Evolutionary conservation across 257 asterid genomes (phyloP).

Genomic region (Petunia secreta): DNA sequence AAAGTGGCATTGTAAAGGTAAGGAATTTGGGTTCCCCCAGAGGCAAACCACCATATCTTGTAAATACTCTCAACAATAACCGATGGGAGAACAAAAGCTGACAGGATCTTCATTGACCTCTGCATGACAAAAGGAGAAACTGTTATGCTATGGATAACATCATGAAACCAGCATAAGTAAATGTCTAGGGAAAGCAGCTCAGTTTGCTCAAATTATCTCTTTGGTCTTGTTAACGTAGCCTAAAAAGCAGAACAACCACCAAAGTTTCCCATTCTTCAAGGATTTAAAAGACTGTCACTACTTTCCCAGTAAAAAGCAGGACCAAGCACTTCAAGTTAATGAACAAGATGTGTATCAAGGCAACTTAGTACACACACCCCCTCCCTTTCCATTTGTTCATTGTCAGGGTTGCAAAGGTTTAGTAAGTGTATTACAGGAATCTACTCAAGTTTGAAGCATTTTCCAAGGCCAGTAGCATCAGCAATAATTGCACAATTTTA

Average conservation of each 20-base stretch:
- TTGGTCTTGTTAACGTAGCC: background rate
- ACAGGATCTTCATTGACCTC: slow-evolving; percentile 84
- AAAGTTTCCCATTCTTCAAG: background rate
- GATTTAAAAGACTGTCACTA: background rate
- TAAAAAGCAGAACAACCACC: background rate
- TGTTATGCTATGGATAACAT: background rate
- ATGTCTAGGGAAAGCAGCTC: background rate
- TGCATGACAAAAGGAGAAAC: slow-evolving; percentile 40
- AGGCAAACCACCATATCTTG: slow-evolving; percentile 95
- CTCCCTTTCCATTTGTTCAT: background rate
- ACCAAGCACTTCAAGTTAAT: background rate
- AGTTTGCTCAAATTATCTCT: background rate
- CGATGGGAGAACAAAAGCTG: slow-evolving; percentile 81
- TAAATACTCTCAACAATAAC: slow-evolving; percentile 64
- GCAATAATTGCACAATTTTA: background rate
- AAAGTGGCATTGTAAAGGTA: slow-evolving; percentile 57
- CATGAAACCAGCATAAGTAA: background rate
- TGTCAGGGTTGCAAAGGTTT: background rate
- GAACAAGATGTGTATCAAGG: slow-evolving; percentile 8
- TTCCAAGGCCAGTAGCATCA: background rate
- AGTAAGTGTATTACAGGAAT: background rate
- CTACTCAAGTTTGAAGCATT: background rate
- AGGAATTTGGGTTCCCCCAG: slow-evolving; percentile 83
- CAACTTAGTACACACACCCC: background rate
- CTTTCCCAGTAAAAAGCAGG: background rate